Evolutionary conservation across 208 protist species (phyloP), one percentile per base, ranked within the genome.

Genomic region (Endotrypanum monterogeii): DNA sequence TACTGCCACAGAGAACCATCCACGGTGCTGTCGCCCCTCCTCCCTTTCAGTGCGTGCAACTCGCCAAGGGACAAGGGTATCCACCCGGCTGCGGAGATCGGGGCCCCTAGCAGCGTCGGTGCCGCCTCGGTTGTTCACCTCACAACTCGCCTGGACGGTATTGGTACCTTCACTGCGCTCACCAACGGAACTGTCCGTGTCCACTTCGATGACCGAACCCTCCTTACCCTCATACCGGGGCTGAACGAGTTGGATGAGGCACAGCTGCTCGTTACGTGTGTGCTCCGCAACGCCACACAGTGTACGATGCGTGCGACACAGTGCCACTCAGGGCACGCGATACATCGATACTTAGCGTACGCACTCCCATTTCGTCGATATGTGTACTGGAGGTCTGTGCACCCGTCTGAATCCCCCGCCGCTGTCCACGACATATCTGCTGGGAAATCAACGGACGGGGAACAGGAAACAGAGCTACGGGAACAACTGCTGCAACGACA

Each of bases 121-220:
- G 78, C 56, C 9, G 82, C 65, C 62, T 81, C 74, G 35, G 78
- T 92, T 14, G 74, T 93, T 18, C 85, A 83, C 69, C 60, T 93
- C 41, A 92, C 92, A 28, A 89, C 74, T 41, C 84, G 75, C 12
- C 81, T 96, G n/a, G 89, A 94, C 20, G 88, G 83, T 39, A 79
- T 96, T 12, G 92, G 89, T 46, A 90, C 74, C 60, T 96, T 96
- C 75, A 87, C 88, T 6, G 92, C 92, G 0, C 79, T 94, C 20
- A 93, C 88, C 25, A 96, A 96, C 84, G 92, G 92, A 51, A 87
- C 83, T 39, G 74, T 93, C 35, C 89, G 92, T 16, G 88, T 79
- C 71, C 83, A 87, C 70, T 96, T 96, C 67, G 85, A 92, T 68
- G 92, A 96, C 62, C 89, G 92, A 56, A 92, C 89, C 20, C 79